A percentile compares a stretch with the other conserved stretches of the same genome.
Evolutionary conservation across 2,329 filamentous ascomycete genomes (phyloP).

Genomic region (Coniochaeta pulveracea): DNA sequence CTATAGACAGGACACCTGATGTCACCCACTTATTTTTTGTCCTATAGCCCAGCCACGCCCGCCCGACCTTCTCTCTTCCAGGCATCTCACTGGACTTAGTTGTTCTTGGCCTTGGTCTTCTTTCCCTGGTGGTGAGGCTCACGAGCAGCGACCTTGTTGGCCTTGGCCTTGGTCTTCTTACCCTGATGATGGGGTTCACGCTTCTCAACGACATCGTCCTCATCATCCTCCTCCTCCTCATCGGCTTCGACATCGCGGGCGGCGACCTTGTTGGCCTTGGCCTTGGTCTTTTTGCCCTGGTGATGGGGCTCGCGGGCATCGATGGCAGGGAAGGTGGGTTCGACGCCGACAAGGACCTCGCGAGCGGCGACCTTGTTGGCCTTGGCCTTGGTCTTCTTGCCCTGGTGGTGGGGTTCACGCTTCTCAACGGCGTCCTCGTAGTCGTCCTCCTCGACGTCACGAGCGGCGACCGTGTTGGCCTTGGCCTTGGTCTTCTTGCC

Average conservation of each 20-base stretch:
- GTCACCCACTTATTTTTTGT: too few species aligned
- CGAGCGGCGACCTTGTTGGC: background rate
- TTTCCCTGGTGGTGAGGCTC: conserved; percentile 32
- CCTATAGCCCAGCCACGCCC: too few species aligned
- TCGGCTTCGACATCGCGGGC: background rate
- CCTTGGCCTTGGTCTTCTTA: conserved; percentile 11
- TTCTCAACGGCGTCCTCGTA: too few species aligned
- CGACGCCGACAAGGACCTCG: too few species aligned
- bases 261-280: conserved; percentile 3
- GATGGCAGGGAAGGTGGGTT: too few species aligned
- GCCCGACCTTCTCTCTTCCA: too few species aligned
- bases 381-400: conserved; percentile 12
- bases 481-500: conserved; percentile 8
- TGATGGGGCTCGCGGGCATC: conserved; percentile 11
- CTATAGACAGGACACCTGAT: too few species aligned
- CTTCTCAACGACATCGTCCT: conserved; percentile 4
- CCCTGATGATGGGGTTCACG: conserved; percentile 13
- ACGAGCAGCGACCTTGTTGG: background rate
- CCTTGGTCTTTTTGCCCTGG: conserved; percentile 8
- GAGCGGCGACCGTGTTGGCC: background rate
- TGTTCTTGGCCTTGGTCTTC: conserved; percentile 6
- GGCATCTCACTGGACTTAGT: too few species aligned
- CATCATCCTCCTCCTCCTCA: conserved; percentile 4
- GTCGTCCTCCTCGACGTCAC: too few species aligned
- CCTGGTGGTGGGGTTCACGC: conserved; percentile 13